Conservation (phyloP, 805 yeast genomes). For the Candida maris region DNA sequence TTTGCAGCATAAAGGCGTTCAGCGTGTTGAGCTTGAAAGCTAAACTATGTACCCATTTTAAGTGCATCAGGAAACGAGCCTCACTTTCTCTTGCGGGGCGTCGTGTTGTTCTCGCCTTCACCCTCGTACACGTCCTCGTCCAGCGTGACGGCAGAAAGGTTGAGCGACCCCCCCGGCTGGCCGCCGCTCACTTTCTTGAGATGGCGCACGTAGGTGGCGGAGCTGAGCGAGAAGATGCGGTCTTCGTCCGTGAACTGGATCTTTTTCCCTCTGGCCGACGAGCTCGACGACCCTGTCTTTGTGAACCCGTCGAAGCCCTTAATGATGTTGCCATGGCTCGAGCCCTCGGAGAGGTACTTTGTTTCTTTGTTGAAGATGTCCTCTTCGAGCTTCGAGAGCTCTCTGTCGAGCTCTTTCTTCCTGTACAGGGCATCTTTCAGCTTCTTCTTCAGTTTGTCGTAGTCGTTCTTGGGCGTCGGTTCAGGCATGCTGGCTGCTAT, state of each 20-base stretch:
- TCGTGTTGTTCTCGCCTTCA: constrained; percentile 18
- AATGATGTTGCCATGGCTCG: constrained; percentile 72
- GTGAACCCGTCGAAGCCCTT: constrained; percentile 85
- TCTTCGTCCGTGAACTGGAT: constrained; percentile 66
- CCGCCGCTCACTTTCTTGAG: constrained; percentile 45
- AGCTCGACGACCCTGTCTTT: constrained; percentile 35
- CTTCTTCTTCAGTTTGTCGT: constrained; percentile 62
- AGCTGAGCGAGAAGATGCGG: constrained; percentile 73
- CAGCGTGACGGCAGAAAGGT: constrained; percentile 10
- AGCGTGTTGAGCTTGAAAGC: no score
- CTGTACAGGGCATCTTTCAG: constrained; percentile 59
- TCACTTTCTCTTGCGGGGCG: constrained; percentile 17
- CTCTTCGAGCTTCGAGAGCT: constrained; percentile 65
- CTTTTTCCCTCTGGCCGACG: constrained; percentile 41
- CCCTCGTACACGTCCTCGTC: constrained; percentile 22
- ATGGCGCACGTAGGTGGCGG: constrained; percentile 64
- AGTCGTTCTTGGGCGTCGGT: constrained; percentile 37
- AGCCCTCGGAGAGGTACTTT: constrained; percentile 68
- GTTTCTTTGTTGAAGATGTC: constrained; percentile 75
- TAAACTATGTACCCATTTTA: no score
- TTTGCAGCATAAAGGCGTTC: no score
- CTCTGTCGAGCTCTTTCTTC: constrained; percentile 63
- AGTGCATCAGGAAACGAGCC: not conserved
- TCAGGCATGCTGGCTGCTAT: no score
- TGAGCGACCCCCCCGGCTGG: constrained; percentile 13